Conservation (phyloP, 176 grass and related monocot genomes). For the Musa acuminata region DNA sequence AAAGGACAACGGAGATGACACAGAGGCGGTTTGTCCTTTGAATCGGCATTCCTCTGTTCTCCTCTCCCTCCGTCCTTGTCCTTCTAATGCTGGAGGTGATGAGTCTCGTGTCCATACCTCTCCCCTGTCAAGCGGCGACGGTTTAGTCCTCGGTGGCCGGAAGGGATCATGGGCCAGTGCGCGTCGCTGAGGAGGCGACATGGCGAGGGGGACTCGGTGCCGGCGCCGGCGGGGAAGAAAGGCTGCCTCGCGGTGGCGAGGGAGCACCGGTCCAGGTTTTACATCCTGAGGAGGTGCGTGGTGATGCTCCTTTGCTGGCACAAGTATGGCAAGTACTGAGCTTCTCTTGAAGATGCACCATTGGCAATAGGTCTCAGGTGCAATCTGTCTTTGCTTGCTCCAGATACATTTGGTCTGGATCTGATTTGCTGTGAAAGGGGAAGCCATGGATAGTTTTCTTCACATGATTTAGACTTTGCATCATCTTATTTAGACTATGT, state of each 20-base stretch:
- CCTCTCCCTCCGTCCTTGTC: not conserved
- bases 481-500: no score
- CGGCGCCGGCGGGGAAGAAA: not conserved
- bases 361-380: no score
- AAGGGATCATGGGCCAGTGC: constrained; percentile 3
- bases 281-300: constrained; percentile 14
- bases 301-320: constrained; percentile 23
- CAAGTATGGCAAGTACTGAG: constrained; percentile 16
- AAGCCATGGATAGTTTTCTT: not conserved
- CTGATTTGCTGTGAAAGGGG: not conserved
- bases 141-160: not conserved
- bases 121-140: not conserved
- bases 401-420: not conserved
- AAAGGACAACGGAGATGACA: not conserved
- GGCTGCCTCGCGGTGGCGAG: constrained; percentile 12
- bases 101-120: no score
- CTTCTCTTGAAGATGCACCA: not conserved
- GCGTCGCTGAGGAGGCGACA: not conserved
- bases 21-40: not conserved
- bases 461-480: no score
- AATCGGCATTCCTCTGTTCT: not conserved
- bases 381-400: not conserved
- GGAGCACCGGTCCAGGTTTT: constrained; percentile 16
- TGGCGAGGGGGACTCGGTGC: no score
- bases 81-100: not conserved